Evolutionary conservation across 345 rosid species (phyloP).

Genomic region (Clausena lansium): DNA sequence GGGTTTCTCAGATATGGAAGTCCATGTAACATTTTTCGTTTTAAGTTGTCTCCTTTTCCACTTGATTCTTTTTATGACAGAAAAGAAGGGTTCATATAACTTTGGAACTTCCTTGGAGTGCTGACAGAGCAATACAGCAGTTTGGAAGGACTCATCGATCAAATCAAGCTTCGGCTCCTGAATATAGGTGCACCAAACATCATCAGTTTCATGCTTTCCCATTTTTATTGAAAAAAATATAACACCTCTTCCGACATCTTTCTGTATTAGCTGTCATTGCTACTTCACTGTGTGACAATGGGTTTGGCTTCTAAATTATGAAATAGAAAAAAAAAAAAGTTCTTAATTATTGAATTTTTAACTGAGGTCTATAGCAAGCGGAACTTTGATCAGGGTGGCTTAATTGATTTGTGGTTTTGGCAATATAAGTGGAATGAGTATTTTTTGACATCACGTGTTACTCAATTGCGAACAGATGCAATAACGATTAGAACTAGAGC

Average conservation of each 20-base stretch:
- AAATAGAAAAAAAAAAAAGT: neutral
- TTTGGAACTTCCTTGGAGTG: slow-evolving; percentile 99
- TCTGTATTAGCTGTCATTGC: neutral
- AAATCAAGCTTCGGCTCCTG: slow-evolving; percentile 98
- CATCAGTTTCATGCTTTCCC: slow-evolving; percentile 10
- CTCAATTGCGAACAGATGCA: neutral
- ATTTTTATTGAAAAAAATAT: neutral
- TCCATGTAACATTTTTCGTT: neutral
- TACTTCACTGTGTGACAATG: neutral
- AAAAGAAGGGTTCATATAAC: slow-evolving; percentile 96
- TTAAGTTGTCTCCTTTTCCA: neutral
- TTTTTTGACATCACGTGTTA: neutral
- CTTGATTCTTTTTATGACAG: slow-evolving; percentile 37
- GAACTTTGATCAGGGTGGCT: neutral
- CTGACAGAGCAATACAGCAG: slow-evolving; percentile 99
- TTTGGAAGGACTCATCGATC: slow-evolving; percentile 99
- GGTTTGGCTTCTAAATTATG: neutral
- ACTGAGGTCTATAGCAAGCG: neutral
- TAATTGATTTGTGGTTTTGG: neutral
- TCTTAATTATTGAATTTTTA: neutral
- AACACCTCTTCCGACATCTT: neutral
- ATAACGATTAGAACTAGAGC: neutral
- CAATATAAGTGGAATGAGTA: neutral
- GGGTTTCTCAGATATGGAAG: neutral
- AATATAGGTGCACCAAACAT: slow-evolving; percentile 67